Evolutionary conservation across 352 stramenopile genomes (phyloP), one percentile per base, ranked within the genome.

Genomic region (Sclerospora graminicola): DNA sequence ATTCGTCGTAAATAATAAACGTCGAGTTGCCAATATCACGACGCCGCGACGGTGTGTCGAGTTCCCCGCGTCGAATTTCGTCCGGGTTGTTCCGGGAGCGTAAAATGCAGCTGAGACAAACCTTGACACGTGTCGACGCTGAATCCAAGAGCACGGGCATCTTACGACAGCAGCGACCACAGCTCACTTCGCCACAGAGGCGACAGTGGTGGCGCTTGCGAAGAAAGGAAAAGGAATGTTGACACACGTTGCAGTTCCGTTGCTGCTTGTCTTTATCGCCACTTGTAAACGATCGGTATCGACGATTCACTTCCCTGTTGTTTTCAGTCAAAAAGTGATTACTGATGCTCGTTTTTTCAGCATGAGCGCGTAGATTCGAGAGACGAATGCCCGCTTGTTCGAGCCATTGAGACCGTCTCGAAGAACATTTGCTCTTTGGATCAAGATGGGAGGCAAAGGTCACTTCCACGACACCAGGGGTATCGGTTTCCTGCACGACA

Each of bases 371-470:
- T 19, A 89, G 26, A 42, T 86, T 84, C 0, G 41, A 48, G 18
- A 89, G 64, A 3, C 76, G 70, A 27, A 54, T 36, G n/a, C 56
- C 61, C 5, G 69, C 69, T 27, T 72, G 66, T 7, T 89, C 73
- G 14, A 84, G 47, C 70, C 72, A 89, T 15, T 78, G 57, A 4
- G 68, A 63, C 9, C 65, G 60, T 30, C 60, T 69, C 9, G 65
- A 63, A 21, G 66, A 72, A 48, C 72, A 76, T 44, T 84, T 85
- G 56, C 66, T 86, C 57, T 89, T 89, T 4, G 76, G 76, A 54
- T 91, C 79, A 11, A 91, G 32, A 42, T 91, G 79, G 19, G 74
- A 84, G 18, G 79, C 79, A 41, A 86, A 91, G 19, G 73, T 89
- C 46, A 91, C 69, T 37, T 88, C 70, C n/a, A 91, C 79, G 20